Percentiles rank a stretch among this genome's conserved stretches.
Conservation (phyloP, 768 basidiomycete genomes). For the Rhizopogon sp. region DNA sequence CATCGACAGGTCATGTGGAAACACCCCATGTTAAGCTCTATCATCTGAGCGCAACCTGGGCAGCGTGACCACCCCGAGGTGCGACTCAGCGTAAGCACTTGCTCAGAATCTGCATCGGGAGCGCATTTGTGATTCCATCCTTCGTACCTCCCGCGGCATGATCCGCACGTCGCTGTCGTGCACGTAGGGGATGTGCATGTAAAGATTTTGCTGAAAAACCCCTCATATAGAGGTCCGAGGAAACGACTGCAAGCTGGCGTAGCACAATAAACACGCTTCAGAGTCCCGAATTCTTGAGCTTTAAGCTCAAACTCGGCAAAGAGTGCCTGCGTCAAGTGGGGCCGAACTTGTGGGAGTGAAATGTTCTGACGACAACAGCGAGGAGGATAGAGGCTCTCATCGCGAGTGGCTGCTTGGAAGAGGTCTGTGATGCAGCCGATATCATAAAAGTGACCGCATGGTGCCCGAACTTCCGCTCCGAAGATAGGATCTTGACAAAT, state of each 20-base stretch:
- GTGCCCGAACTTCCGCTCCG: slow-evolving; percentile 21
- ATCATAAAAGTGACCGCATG: slow-evolving; percentile 34
- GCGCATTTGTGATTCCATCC: slow-evolving; percentile 21
- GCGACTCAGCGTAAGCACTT: slow-evolving; percentile 21
- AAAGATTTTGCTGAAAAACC: slow-evolving; percentile 19
- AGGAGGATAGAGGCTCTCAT: slow-evolving; percentile 38
- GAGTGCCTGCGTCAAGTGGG: slow-evolving; percentile 19
- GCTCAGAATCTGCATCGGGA: slow-evolving; percentile 18
- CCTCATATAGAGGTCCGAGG: slow-evolving; percentile 26
- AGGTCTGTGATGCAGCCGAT: slow-evolving; percentile 27
- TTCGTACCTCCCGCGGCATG: slow-evolving; percentile 20
- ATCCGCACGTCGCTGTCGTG: slow-evolving; percentile 16
- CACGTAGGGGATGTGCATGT: slow-evolving; percentile 17
- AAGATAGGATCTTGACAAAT: slow-evolving; percentile 30
- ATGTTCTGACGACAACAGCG: slow-evolving; percentile 33
- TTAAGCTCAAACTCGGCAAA: slow-evolving; percentile 20
- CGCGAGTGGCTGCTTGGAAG: slow-evolving; percentile 29
- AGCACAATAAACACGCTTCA: slow-evolving; percentile 34
- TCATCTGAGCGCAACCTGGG: slow-evolving; percentile 34
- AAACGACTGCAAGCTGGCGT: slow-evolving; percentile 30
- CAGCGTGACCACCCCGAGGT: slow-evolving; percentile 32
- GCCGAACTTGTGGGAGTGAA: slow-evolving; percentile 17
- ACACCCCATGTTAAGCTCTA: slow-evolving; percentile 34
- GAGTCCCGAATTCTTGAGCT: slow-evolving; percentile 24
- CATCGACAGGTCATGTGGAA: slow-evolving; percentile 39